Evolutionary conservation across 2,329 filamentous ascomycete species (phyloP), one percentile per base, ranked within the genome.

Genomic region (Coleophoma crateriformis): DNA sequence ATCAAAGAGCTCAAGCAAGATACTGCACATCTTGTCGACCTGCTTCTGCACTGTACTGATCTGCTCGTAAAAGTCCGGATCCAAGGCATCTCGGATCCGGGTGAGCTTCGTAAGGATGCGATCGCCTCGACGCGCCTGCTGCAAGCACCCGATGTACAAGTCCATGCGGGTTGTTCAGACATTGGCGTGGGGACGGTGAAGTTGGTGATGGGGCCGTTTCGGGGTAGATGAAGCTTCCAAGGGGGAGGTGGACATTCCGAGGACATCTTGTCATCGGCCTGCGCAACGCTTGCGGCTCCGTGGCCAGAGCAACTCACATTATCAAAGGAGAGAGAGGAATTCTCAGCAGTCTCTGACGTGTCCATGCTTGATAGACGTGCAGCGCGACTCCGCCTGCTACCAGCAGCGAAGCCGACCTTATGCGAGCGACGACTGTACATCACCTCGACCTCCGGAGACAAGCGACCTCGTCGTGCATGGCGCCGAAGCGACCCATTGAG

Each of bases 1-100:
- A 52, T 82, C 77, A 42, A 75, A 75, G 14, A 84, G 66, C 47
- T 79, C 74, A 38, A 77, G 73, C 8, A 84, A 73, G 14, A 75
- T 62, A 34, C 68, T 65, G 48, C 70, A 68, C 4, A 73, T 71
- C 5, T 55, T 51, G 40, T 63, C 57, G 47, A 65, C 49, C 45
- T 61, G 54, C 10, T 48, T 55, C 33, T 76, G 70, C 7, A 81
- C 65, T 13, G 67, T 65, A 6, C 67, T 66, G 54, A 84, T 67
- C 52, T 77, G 71, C 15, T 73, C 66, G 39, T 74, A 71, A 52
- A 72, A 71, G 10, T 57, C 50, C 3, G 64, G 57, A 39, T 75
- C 70, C 3, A 84, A 61, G 10, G 67, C 64, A 50, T 63, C 61
- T 40, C 76, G 71, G 33, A 84, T 68, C 7, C 70, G 72, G 33